Percentiles rank a stretch among this genome's conserved stretches.
Evolutionary conservation across 495 filamentous ascomycete genomes (phyloP).

Genomic region (Thozetella sp.): DNA sequence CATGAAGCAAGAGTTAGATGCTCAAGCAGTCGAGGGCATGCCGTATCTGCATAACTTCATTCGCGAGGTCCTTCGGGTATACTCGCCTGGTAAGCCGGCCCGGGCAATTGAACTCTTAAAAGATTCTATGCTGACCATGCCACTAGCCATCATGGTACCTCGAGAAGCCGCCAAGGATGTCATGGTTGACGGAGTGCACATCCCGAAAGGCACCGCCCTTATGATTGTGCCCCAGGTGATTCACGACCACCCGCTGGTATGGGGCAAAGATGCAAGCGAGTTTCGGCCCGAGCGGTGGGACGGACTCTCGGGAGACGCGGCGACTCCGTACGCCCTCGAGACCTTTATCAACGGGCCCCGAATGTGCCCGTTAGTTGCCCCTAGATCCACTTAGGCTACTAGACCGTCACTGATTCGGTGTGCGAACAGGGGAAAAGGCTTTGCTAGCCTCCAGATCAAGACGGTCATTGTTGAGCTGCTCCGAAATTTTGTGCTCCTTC

Average conservation of each 20-base stretch:
- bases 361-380: constrained; percentile 11
- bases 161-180: not conserved
- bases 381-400: not conserved
- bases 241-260: constrained; percentile 4
- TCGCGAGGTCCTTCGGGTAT: constrained; percentile 31
- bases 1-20: constrained; percentile 21
- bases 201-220: not conserved
- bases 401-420: not conserved
- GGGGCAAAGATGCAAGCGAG: constrained; percentile 7
- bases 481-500: constrained; percentile 15
- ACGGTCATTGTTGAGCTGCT: constrained; percentile 13
- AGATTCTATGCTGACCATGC: not conserved
- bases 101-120: not conserved
- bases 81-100: constrained; percentile 21
- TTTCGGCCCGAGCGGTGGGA: constrained; percentile 9
- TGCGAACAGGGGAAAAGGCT: constrained; percentile 10
- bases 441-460: constrained; percentile 20
- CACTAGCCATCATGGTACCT: not conserved
- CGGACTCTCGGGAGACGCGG: not conserved
- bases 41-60: constrained; percentile 33
- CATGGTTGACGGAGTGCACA: constrained; percentile 2
- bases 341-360: constrained; percentile 17
- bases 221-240: not conserved
- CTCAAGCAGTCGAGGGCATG: constrained; percentile 26
- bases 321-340: constrained; percentile 16